A percentile compares a stretch with the other conserved stretches of the same genome.
phyloP scores from a whole-genome alignment of 1,284 basidiomycete genomes.

The Naganishia albida region DNA sequence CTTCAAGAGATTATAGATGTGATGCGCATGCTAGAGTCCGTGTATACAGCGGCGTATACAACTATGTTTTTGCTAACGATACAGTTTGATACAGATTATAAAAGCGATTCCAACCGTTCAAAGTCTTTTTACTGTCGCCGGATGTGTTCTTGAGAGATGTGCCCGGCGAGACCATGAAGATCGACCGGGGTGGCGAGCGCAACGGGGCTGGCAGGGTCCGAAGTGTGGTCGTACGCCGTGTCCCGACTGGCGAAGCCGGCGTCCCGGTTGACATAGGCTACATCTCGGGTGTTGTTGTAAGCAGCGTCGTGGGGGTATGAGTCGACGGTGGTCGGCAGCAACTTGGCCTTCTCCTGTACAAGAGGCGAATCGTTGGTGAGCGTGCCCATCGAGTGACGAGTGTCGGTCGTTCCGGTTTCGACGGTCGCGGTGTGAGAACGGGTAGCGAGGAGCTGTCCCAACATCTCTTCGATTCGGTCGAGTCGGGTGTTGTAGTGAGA shows the following conservation, averaged over 20 bases:
- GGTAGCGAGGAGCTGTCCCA: slow-evolving; percentile 37
- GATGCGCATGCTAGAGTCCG: background rate
- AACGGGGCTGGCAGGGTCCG: background rate
- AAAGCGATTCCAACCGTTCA: background rate
- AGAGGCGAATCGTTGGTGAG: slow-evolving; percentile 17
- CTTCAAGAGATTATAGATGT: background rate
- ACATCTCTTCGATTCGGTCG: slow-evolving; percentile 39
- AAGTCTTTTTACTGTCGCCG: slow-evolving; percentile 4
- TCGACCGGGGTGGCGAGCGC: slow-evolving; percentile 6
- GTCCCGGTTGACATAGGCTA: too few relatives aligned
- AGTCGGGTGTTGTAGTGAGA: slow-evolving; percentile 36
- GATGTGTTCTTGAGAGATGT: slow-evolving; percentile 11
- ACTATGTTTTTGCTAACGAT: background rate
- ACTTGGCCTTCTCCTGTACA: slow-evolving; percentile 5
- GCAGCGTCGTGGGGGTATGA: background rate
- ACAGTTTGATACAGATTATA: slow-evolving; percentile 1
- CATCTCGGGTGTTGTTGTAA: background rate
- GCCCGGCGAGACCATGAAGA: slow-evolving; percentile 10
- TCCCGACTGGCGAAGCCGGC: background rate
- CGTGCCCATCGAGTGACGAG: slow-evolving; percentile 21
- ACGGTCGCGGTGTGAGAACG: too few relatives aligned
- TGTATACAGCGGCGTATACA: background rate
- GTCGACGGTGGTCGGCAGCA: background rate
- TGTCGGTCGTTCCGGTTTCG: background rate
- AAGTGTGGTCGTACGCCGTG: background rate